Base-by-base conservation (phyloP, 2,329 filamentous ascomycete species). In the Trichophyton verrucosum region DNA sequence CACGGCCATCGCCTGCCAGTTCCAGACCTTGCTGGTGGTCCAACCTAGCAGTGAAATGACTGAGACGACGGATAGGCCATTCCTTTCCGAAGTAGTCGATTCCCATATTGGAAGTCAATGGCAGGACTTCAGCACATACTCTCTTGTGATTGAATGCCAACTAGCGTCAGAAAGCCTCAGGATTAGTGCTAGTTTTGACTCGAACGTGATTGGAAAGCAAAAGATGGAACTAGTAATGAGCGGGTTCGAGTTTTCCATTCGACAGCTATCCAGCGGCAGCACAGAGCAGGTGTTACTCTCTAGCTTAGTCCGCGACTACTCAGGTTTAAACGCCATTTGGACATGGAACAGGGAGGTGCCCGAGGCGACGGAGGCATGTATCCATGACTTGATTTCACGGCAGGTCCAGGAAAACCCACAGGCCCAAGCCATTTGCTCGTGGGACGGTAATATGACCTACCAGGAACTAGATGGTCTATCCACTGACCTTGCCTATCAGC, bases 21-120 rank as follows among this genome's bases (percentile, higher is more conserved):
- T 77, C 62, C 70, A 73, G 44, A 77, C 71, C 57, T 64, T 76
- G 46, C 66, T 77, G 5, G 72, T 70, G 1, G 71, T 77, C 22
- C 61, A 65, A 56, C 63, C 62, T 7, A 24, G 49, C 49, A 33
- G 49, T 33, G 55, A 42, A 24, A 36, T n/a, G 11, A 22, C 13
- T 47, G 24, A 47, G 6, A n/a, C 17, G n/a, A 8, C 8, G 2
- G 7, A 13, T 8, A 46, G 40, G 11, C 4, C 57, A 11, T 59
- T 59, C n/a, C 33, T 59, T 20, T 33, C 17, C 57, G 42, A 44
- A 22, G 6, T 11, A 6, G 27, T 15, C 15, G 20, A 17, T 15
- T 22, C 30, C 20, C 33, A 47, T 13, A 3, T 11, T n/a, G 33
- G 38, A 9, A 13, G n/a, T 17, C n/a, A 57, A 15, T 59, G 57